Base-by-base conservation (phyloP, 129 eudicot species). In the Flaveria bidentis region DNA sequence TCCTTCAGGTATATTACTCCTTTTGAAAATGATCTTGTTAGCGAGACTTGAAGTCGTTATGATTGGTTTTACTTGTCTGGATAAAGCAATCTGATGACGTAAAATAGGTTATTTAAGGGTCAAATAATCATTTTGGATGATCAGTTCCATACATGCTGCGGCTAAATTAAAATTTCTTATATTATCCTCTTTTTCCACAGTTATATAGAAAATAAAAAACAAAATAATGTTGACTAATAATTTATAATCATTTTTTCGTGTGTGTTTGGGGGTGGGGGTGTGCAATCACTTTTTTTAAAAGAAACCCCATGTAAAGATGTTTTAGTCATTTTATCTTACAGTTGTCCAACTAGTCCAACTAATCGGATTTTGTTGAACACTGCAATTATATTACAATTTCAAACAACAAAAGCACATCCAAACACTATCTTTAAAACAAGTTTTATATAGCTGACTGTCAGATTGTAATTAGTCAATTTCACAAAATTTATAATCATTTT, bases 1-100 rank as follows among this genome's bases (percentile, higher is more conserved):
- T 83, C 84, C 91, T 93, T 58, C 98, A 90, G 92, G 96, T 92
- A 70, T 49, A 5, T 25, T 70, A 23, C 68, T 25, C 9, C 2
- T 61, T 47, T 45, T 61, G 12, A 36, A 66, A 39, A 9, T 41
- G 18, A 17, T 41, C 28, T 41, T 66, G 50, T 41, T 66, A 36
- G 47, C 33, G 69, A 33, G 47, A 64, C 10, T 2, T 28, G n/a
- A 62, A 26, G 20, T 62, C 22, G 9, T 28, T 13, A 1, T 28
- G 10, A 6, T 15, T 2, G 11, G 17, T 13, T 25, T 26, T 60
- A 12, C 17, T 4, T 61, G 41, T 13, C 23, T 60, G 67, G 67
- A 26, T 25, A 23, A n/a, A 60, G 41, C 9, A 25, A 10, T 26
- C 17, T 26, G 42, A 61, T 25, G 39, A 10, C 5, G 42, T 13